Evolutionary conservation across 345 rosid genomes (phyloP), one percentile per base, ranked within the genome.

Genomic region (Dimocarpus longan): DNA sequence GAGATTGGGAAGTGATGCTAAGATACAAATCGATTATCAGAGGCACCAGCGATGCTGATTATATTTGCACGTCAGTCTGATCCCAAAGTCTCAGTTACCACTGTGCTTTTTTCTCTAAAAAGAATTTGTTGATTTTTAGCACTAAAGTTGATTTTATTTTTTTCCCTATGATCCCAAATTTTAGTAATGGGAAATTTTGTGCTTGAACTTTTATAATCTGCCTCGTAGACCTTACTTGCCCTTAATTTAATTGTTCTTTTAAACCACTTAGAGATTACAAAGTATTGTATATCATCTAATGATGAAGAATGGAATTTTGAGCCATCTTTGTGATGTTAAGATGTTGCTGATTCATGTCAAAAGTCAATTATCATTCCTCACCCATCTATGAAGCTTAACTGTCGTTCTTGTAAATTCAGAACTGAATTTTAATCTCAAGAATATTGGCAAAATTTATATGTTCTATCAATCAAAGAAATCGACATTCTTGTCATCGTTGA

Each of bases 31-130:
- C 18, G 42, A 48, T 65, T 74, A 37, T 68, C 78, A 52, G 57
- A 80, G 74, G 85, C 84, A 52, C 15, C 10, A 67, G 78, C 82
- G 40, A 28, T 79, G 82, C 82, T 81, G 84, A 82, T 74, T 77
- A 60, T 12, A 46, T 86, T 89, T 87, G 87, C 86, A 84, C 76
- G 83, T 85, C 84, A 81, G 82, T 86, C 82, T 86, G 88, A 85
- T 84, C 82, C 82, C 74, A 74, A 62, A n/a, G 5, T 75, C 54
- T 43, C 42, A 18, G 9, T 32, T 26, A 18, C 24, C 44, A 7
- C 24, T 6, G 52, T 1, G 12, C 1, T 57, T 57, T 59, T 59
- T 59, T 59, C 19, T n/a, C 9, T 21, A 19, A 59, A 59, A 16
- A 18, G 6, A 56, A 19, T 16, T 57, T n/a, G 22, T 59, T 59